Base-by-base conservation (phyloP, 352 stramenopile genomes). In the Globisporangium lucens region DNA sequence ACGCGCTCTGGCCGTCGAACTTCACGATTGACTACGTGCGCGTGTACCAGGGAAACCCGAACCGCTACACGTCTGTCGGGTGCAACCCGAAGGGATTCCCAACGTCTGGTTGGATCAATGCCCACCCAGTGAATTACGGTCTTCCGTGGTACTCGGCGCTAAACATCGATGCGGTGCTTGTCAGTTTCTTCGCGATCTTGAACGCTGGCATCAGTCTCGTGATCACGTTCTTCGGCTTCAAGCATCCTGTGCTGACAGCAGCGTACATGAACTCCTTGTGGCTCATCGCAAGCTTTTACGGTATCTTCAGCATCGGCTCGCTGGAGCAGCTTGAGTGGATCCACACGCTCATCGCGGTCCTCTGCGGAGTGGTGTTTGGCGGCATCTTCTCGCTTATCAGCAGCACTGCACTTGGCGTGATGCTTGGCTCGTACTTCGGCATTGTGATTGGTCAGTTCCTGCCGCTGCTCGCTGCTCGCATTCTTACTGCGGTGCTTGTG, bases 21-120 rank as follows among this genome's bases (percentile, higher is more conserved):
- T 97, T 98, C 72, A 97, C 91, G 56, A 98, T 99, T 76, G 94
- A 99, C 75, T 97, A 96, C 63, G 87, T 99, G 6, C 91, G 96
- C 29, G 82, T 98, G 24, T 99, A 98, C 67, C 95, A 99, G 74
- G 93, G 86, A 56, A 91, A 91, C 49, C 75, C 91, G 72, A 91
- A 97, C 71, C 78, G 87, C 43, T 93, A 93, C 59, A 98, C 97
- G 66, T 97, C 95, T 35, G 71, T 97, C 7, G 97, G 97, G 0
- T 99, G 97, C 79, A 95, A 97, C 70, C 94, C 97, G 6, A 68
- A 81, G 22, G 81, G 83, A 2, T 98, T 94, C 61, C 94, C 94
- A 22, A 99, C 96, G 13, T 85, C 75, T 5, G 71, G 90, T 15
- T 99, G 89, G 84, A 98, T 99, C 70, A 91, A 91, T 52, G 75